Evolutionary conservation across 495 filamentous ascomycete species (phyloP).

Genomic region (Entonaema liquescens): DNA sequence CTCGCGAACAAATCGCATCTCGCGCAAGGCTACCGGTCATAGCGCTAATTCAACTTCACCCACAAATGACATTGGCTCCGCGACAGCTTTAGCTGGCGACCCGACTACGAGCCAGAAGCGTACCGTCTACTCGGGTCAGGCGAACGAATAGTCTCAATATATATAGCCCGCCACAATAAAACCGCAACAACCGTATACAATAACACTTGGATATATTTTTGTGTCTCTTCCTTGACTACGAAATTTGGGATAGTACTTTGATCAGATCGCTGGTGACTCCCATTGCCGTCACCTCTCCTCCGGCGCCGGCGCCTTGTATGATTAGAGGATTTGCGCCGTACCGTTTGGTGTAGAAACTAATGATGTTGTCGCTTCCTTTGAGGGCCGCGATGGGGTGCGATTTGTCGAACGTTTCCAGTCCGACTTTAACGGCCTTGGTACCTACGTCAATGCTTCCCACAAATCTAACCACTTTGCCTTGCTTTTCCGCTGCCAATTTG

Average conservation of each 20-base stretch:
- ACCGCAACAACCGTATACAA: slow-evolving; percentile 15
- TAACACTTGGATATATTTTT: slow-evolving; percentile 26
- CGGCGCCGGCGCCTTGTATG: slow-evolving; percentile 93
- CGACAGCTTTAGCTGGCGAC: slow-evolving; percentile 21
- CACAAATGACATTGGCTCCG: slow-evolving; percentile 21
- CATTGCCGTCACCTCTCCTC: slow-evolving; percentile 95
- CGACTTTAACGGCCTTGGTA: slow-evolving; percentile 81
- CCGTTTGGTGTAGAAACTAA: slow-evolving; percentile 95
- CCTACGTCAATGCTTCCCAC: slow-evolving; percentile 91
- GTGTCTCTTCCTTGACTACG: slow-evolving; percentile 21
- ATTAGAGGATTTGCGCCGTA: slow-evolving; percentile 91
- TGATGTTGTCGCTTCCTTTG: slow-evolving; percentile 97
- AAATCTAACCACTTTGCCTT: slow-evolving; percentile 92
- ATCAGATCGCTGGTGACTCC: slow-evolving; percentile 89
- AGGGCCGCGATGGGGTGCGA: slow-evolving; percentile 88
- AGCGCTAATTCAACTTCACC: slow-evolving; percentile 2
- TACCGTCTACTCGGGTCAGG: slow-evolving; percentile 18
- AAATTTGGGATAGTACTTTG: slow-evolving; percentile 72
- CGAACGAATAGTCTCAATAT: slow-evolving; percentile 12
- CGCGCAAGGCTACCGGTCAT: slow-evolving; percentile 3
- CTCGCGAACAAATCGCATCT: slow-evolving; percentile 25
- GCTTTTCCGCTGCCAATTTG: slow-evolving; percentile 78
- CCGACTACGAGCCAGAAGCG: slow-evolving; percentile 25
- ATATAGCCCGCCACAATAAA: slow-evolving; percentile 7
- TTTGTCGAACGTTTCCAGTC: slow-evolving; percentile 84